These are phyloP conservation scores for Schizothecium vesticola DNA, from an alignment of 495 filamentous ascomycete species.

Conservation along the genomic window DNA sequence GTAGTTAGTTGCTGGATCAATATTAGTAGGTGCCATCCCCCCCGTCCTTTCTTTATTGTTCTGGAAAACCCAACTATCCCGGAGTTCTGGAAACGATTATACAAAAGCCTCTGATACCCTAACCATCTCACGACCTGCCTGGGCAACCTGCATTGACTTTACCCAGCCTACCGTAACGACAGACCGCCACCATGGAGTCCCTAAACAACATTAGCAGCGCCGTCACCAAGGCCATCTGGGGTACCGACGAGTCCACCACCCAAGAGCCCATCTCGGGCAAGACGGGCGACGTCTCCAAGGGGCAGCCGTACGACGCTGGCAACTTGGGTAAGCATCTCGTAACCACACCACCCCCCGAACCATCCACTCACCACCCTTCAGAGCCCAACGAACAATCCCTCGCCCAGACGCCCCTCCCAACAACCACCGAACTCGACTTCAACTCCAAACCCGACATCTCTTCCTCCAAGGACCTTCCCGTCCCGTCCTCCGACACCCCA, in stretches of 20 bases:
- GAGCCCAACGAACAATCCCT: neutral
- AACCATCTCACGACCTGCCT: neutral
- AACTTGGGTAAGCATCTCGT: slow-evolving; percentile 35
- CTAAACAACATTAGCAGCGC: slow-evolving; percentile 43
- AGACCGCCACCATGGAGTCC: slow-evolving; percentile 45
- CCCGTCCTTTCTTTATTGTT: neutral
- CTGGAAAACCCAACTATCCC: neutral
- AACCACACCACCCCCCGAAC: neutral
- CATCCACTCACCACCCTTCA: neutral
- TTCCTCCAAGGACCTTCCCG: slow-evolving; percentile 1
- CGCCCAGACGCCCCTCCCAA: neutral
- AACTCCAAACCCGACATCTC: neutral
- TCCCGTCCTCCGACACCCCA: slow-evolving; percentile 2
- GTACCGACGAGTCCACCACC: slow-evolving; percentile 29
- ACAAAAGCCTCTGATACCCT: neutral
- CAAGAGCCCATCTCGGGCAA: slow-evolving; percentile 51
- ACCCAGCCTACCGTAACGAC: neutral
- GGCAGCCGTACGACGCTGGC: slow-evolving; percentile 56
- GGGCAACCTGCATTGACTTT: neutral
- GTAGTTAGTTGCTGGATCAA: neutral
- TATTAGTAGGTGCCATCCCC: neutral
- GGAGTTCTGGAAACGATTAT: neutral
- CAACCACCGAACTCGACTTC: neutral
- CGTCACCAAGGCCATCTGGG: slow-evolving; percentile 49
- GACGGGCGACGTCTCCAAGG: slow-evolving; percentile 46